Evolutionary conservation across 345 rosid species (phyloP), one percentile per base, ranked within the genome.

Genomic region (Brassica juncea): DNA sequence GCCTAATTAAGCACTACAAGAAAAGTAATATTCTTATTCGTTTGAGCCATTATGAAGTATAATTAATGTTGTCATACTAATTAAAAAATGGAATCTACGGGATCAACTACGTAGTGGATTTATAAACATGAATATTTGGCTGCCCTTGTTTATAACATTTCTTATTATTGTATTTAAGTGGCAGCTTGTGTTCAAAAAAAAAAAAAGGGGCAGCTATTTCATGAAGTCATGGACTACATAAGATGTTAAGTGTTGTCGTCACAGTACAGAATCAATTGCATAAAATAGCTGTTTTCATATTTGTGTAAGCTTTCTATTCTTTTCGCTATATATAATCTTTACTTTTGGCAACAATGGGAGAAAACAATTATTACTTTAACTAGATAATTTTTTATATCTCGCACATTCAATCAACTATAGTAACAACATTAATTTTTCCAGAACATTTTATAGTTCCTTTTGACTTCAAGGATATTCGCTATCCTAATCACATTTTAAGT

Each of bases 91-190:
- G 80, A 70, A 54, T 4, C 21, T 9, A 65, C n/a, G 9, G 49
- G 47, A 71, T 47, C 81, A 65, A 68, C 42, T 71, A 71, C 57
- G 28, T 55, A 71, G 72, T 57, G 68, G 65, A n/a, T 42, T 66
- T 57, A 65, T 78, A 64, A 64, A 37, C 30, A 9, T 65, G 61
- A 65, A 55, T 64, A 55, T 16, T 2, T 37, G 6, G 21, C 66
- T 37, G 4, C 31, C 66, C 47, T 35, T n/a, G 59, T 31, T 60
- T 47, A 10, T 69, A 6, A 2, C 30, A 39, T 39, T 39, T 21
- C 30, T 39, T 37, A 15, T 37, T 39, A 19, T 68, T 59, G 62
- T 67, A 67, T 76, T 39, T 28, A 15, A 35, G 72, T 67, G 32
- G 30, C 66, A 52, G n/a, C 62, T 63, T 19, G 21, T 19, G 21